Evolutionary conservation across 805 yeast species (phyloP), one percentile per base, ranked within the genome.

Genomic region (Vanderwaltozyma tropicalis): DNA sequence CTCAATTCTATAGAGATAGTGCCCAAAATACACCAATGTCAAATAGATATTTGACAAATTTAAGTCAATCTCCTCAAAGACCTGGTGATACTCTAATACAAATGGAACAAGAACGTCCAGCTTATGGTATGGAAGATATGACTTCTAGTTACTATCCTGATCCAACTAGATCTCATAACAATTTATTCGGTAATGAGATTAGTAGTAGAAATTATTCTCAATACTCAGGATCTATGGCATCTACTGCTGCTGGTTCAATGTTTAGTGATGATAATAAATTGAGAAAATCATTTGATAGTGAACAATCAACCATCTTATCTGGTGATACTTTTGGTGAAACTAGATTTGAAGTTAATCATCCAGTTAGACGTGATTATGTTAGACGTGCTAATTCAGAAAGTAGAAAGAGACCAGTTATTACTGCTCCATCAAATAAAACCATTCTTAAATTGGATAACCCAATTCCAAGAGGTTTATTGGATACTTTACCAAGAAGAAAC

Each of bases 401-500:
- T 31, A 74, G 79, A 52, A 80, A 87, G 52, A 80, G 82, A 49
- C 85, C 57, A 63, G 30, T 41, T 3, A 35, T 49, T 12, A 38
- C 45, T 19, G 46, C 45, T 20, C 44, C 49, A 12, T 26, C 35
- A 2, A 96, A 50, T 77, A 89, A 49, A 37, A 53, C 61, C 14
- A 55, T 59, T 50, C 72, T 92, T 56, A 86, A 88, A 11, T 68
- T 92, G 39, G 96, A 92, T 56, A 89, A 94, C 51, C 95, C 97
- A 3, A 80, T 92, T 34, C 97, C 99, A 12, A 78, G 87, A 18
- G 92, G 88, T 43, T 68, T 92, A 41, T 76, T 79, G 48, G 78
- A 82, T 43, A 88, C 87, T 46, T 64, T 94, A 39, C 94, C 96
- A 4, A 70, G 86, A 49, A 76, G 92, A 34, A 94, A 85, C 46